These are phyloP conservation scores for Lablab purpureus DNA, from an alignment of 306 rosid genomes.

Conservation along the genomic window DNA sequence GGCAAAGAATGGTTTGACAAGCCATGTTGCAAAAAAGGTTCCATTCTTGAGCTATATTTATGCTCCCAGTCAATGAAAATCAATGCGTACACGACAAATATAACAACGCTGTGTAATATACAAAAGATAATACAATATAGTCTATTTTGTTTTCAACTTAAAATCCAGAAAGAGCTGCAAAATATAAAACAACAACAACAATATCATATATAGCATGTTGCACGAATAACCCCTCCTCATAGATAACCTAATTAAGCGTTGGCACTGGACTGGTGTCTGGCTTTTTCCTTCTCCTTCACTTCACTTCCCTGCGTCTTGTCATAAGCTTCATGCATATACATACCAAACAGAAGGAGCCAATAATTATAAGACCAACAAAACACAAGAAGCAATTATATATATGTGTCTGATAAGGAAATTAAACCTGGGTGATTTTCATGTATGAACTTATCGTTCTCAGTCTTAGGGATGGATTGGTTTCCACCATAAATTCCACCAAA, in stretches of 20 bases:
- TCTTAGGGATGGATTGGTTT: conserved; percentile 43
- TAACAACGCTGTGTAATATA: not conserved
- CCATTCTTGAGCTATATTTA: no score
- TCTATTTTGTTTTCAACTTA: not conserved
- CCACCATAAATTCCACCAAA: conserved; percentile 77
- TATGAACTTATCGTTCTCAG: conserved; percentile 40
- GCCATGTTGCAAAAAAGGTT: no score
- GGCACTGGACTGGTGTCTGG: conserved; percentile 61
- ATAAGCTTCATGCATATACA: conserved; percentile 52
- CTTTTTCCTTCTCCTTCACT: conserved; percentile 89
- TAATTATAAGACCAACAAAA: not conserved
- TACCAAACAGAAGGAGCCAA: not conserved
- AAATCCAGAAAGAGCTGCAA: not conserved
- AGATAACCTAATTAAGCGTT: conserved; percentile 22
- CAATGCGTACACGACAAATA: not conserved
- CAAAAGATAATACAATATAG: not conserved
- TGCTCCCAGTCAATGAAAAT: not conserved
- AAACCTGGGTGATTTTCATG: conserved; percentile 81
- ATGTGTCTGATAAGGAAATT: not conserved
- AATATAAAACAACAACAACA: not conserved
- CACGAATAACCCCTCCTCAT: not conserved
- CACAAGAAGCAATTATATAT: not conserved
- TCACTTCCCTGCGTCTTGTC: conserved; percentile 92
- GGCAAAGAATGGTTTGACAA: no score
- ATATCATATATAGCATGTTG: not conserved